Conservation (phyloP, 202 grass and related monocot genomes). For the Schoenoplectus triqueter region DNA sequence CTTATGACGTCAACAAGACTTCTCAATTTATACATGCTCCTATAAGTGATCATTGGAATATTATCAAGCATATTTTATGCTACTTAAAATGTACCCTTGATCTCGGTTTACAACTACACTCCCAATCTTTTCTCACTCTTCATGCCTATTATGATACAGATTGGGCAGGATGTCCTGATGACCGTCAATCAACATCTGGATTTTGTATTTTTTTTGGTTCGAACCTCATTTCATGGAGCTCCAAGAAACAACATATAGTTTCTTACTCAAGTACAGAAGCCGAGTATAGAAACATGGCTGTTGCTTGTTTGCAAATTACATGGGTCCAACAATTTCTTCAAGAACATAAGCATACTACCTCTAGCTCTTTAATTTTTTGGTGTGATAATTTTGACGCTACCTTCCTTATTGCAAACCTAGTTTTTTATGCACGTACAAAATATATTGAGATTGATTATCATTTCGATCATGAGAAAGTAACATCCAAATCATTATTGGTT, state of each 20-base stretch:
- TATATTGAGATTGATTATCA: background rate
- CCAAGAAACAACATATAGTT: background rate
- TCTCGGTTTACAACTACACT: background rate
- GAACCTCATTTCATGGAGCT: background rate
- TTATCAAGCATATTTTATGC: background rate
- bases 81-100: background rate
- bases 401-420: background rate
- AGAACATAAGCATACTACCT: background rate
- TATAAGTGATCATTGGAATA: background rate
- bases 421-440: background rate
- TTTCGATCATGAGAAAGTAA: background rate
- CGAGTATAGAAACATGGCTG: background rate
- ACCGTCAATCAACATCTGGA: background rate
- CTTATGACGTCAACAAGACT: background rate
- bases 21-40: background rate
- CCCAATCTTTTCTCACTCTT: background rate
- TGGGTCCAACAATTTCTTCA: background rate
- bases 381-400: background rate
- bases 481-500: background rate
- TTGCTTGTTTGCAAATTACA: background rate
- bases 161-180: background rate
- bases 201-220: too few relatives aligned
- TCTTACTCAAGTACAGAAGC: background rate
- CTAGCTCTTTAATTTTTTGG: background rate
- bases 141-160: background rate